Base-by-base conservation (phyloP, 352 stramenopile genomes). In the Globisporangium paddicum region DNA sequence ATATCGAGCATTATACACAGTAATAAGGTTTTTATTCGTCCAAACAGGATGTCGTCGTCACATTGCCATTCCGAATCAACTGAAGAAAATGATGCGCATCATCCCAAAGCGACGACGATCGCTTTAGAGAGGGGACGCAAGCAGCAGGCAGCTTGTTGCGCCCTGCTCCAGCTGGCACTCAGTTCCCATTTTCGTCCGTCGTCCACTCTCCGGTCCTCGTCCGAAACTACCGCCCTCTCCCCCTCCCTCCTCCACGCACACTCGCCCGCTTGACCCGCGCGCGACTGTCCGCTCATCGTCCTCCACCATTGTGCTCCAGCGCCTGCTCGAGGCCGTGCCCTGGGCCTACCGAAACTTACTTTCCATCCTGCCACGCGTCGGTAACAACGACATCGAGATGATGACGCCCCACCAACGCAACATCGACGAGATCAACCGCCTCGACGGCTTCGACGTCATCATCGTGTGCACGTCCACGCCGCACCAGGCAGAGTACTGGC, bases 391-490 rank as follows among this genome's bases (percentile, higher is more conserved):
- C 21, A 51, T 10, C 32, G 40, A 11, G 25, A 61, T 10, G 51
- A 69, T 49, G 13, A 68, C 63, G 44, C 65, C 73, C 7, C 83
- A 93, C 67, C 75, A 90, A 71, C 78, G 74, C 71, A 92, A 90
- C 75, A 93, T 96, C 53, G 71, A 88, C 34, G 75, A 86, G 64
- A 96, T 94, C 79, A 94, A 93, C 65, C 54, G 67, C 48, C 79
- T 96, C n/a, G 73, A 90, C 37, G 87, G 87, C 52, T 99, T 96
- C 73, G 95, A 98, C 62, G 93, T 98, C 38, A 86, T 98, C 64
- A 98, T 99, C 56, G 92, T 99, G 55, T 99, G 97, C 80, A 98
- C 93, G 26, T 98, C 95, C 18, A 98, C 97, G 68, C 87, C 96
- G 60, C 82, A 97, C 60, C 96, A 99, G 78, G 95, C 97, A 14